These are phyloP conservation scores for Ilyonectria sp. DNA, from an alignment of 2,329 filamentous ascomycete genomes.

Conservation along the genomic window DNA sequence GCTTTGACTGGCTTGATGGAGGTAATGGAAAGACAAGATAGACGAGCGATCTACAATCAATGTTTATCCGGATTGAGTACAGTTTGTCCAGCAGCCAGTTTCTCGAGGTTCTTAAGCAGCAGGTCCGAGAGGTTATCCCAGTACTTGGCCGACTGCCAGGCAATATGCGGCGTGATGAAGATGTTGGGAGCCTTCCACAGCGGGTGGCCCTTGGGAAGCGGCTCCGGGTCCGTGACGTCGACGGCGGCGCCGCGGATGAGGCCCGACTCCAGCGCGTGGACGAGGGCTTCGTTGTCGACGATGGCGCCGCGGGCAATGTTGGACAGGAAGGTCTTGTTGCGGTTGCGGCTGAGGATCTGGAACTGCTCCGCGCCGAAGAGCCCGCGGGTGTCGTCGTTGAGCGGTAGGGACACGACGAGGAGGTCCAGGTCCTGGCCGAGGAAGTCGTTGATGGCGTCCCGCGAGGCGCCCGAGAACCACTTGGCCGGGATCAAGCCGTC, in stretches of 20 bases:
- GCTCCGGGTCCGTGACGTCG: slow-evolving; percentile 82
- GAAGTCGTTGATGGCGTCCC: slow-evolving; percentile 57
- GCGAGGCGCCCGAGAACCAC: slow-evolving; percentile 59
- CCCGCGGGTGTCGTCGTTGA: slow-evolving; percentile 55
- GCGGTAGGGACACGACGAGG: slow-evolving; percentile 59
- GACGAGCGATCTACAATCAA: not conserved
- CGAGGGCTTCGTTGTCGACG: slow-evolving; percentile 64
- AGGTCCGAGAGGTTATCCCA: slow-evolving; percentile 46
- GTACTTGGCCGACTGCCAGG: slow-evolving; percentile 51
- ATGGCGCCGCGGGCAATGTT: slow-evolving; percentile 74
- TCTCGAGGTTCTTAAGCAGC: slow-evolving; percentile 50
- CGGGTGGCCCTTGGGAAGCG: slow-evolving; percentile 73
- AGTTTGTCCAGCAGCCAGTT: slow-evolving; percentile 43
- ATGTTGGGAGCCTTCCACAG: slow-evolving; percentile 77
- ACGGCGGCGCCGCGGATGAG: slow-evolving; percentile 72
- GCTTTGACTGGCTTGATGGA: too few species aligned
- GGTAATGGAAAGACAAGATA: too few species aligned
- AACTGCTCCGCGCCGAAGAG: slow-evolving; percentile 63
- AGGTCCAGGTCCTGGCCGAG: slow-evolving; percentile 60
- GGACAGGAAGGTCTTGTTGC: slow-evolving; percentile 66
- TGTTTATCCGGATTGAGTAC: slow-evolving; percentile 47
- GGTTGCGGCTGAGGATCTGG: slow-evolving; percentile 50
- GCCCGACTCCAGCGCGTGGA: slow-evolving; percentile 65
- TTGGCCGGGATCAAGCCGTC: slow-evolving; percentile 58
- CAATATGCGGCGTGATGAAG: slow-evolving; percentile 65